Evolutionary conservation across 495 filamentous ascomycete genomes (phyloP), one percentile per base, ranked within the genome.

Genomic region (Lophiotrema nucula): DNA sequence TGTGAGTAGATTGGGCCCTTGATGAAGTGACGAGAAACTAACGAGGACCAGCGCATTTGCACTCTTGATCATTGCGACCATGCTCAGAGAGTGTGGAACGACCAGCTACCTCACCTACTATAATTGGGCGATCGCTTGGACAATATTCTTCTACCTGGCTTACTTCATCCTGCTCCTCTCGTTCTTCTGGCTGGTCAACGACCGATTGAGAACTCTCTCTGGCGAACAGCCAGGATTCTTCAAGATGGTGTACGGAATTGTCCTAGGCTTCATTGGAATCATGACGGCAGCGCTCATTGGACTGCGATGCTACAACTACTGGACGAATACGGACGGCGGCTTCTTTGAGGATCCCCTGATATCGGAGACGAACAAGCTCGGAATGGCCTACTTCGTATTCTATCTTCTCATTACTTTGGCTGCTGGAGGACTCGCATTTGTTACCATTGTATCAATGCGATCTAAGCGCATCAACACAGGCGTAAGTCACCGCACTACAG

Each of bases 201-300:
- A 19, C 43, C 15, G 24, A 10, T 35, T 64, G 13, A 38, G 48
- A 24, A 12, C 23, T 13, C 47, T 10, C 22, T n/a, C 28, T 22
- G 59, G 53, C 38, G 6, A 44, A 11, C 15, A 11, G 15, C 24
- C 42, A 0, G 26, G 15, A 15, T 35, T 31, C 37, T 46, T 35
- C 16, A 56, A 56, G 6, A 16, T 50, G 37, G 22, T 57, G 22
- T 45, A 25, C 16, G 37, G 43, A 0, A 26, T 39, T 31, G 37
- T 57, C n/a, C 53, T 62, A 4, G 45, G 25, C 31, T 2, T 62
- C 18, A 62, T 62, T 18, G 59, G 45, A 18, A 21, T 37, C 15
- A 31, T 62, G 12, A 51, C 47, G 5, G 43, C 15, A 23, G 52
- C 21, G 10, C 31, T 26, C 11, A 22, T 52, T 18, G 53, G 45